phyloP scores from a whole-genome alignment of 176 grass and related monocot species.

The Miscanthus lutarioriparius region DNA sequence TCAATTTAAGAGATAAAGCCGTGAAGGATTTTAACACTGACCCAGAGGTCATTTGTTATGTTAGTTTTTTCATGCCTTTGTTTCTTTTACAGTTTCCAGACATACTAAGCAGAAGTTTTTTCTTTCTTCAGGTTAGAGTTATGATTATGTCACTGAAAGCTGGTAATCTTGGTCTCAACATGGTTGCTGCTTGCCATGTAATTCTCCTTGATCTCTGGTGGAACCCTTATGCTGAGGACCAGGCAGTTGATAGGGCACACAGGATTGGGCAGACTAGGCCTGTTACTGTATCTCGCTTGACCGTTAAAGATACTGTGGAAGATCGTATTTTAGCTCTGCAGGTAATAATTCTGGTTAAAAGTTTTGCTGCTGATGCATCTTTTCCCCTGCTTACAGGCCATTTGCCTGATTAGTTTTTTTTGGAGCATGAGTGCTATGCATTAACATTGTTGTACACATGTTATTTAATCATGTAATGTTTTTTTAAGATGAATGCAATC shows the following conservation, averaged over 20 bases:
- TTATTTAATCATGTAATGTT: neutral
- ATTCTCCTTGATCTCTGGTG: conserved; percentile 98
- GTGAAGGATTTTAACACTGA: conserved; percentile 97
- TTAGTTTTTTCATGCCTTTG: neutral
- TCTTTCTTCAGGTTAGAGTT: conserved; percentile 71
- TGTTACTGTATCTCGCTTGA: conserved; percentile 80
- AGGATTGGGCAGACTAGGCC: conserved; percentile 85
- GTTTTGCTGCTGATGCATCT: neutral
- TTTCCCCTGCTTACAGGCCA: neutral
- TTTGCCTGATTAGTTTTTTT: neutral
- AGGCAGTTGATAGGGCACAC: conserved; percentile 87
- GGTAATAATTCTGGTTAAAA: conserved; percentile 41
- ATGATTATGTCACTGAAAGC: conserved; percentile 98
- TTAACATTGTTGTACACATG: neutral
- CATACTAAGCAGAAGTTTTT: neutral
- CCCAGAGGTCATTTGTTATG: conserved; percentile 67
- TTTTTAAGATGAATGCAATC: neutral
- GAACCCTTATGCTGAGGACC: conserved; percentile 90
- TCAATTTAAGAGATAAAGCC: conserved; percentile 72
- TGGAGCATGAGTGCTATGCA: conserved; percentile 1
- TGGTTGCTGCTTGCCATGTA: conserved; percentile 91
- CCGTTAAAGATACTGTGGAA: conserved; percentile 81
- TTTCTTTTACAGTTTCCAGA: conserved; percentile 14
- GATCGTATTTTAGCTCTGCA: conserved; percentile 92
- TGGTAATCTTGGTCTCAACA: conserved; percentile 87